phyloP scores from a whole-genome alignment of 345 rosid genomes.

The Gossypium australe region DNA sequence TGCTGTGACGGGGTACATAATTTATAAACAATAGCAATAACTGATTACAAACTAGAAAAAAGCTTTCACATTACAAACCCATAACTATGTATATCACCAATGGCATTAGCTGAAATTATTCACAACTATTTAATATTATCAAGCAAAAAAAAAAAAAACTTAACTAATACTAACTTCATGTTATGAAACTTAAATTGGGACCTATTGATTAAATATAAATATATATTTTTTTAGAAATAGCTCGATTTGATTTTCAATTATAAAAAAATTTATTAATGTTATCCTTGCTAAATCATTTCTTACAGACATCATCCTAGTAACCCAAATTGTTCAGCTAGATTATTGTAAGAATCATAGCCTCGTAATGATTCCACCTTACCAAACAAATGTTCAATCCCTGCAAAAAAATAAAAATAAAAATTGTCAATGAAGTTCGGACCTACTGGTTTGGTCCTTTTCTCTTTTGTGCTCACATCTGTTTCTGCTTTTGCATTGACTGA shows the following conservation, averaged over 20 bases:
- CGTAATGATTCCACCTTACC: constrained; percentile 26
- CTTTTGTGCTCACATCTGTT: constrained; percentile 19
- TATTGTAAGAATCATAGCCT: constrained; percentile 18
- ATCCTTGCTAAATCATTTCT: too few relatives aligned
- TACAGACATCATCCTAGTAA: constrained; percentile 15
- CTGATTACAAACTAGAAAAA: too few relatives aligned
- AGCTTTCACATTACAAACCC: background rate
- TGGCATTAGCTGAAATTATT: background rate
- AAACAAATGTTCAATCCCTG: constrained; percentile 51
- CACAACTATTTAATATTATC: background rate
- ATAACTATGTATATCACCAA: background rate
- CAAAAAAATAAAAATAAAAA: background rate
- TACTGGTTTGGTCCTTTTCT: constrained; percentile 32
- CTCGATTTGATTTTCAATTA: too few relatives aligned
- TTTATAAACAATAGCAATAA: too few relatives aligned
- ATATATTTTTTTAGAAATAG: too few relatives aligned
- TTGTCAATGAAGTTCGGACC: constrained; percentile 12
- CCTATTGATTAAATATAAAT: too few relatives aligned
- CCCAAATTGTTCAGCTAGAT: constrained; percentile 21
- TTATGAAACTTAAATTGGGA: too few relatives aligned
- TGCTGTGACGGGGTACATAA: too few relatives aligned
- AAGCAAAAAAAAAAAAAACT: too few relatives aligned
- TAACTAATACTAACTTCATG: too few relatives aligned
- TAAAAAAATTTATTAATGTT: too few relatives aligned
- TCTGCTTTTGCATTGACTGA: constrained; percentile 18